Evolutionary conservation across 1,284 basidiomycete genomes (phyloP).

Genomic region (Trametes hirsuta): DNA sequence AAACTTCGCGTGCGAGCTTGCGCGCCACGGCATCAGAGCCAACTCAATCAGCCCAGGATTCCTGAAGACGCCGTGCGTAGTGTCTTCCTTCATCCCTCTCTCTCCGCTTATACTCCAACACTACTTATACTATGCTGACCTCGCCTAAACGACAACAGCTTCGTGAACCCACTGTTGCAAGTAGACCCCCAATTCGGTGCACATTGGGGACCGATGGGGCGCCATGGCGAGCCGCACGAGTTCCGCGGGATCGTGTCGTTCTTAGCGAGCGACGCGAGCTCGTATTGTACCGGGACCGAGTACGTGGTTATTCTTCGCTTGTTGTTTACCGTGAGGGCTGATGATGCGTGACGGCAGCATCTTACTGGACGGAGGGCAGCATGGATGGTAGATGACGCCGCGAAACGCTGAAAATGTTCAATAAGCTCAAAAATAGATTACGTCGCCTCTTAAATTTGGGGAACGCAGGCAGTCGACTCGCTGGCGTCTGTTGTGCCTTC

Average conservation of each 20-base stretch:
- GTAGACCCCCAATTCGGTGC: too few species aligned
- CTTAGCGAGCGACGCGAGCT: conserved; percentile 78
- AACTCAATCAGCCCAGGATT: conserved; percentile 76
- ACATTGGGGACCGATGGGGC: conserved; percentile 53
- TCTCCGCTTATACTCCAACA: background rate
- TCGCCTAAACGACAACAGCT: background rate
- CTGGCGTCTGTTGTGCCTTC: too few species aligned
- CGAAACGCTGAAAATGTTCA: too few species aligned
- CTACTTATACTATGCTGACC: background rate
- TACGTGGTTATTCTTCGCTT: conserved; percentile 40
- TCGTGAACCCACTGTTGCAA: too few species aligned
- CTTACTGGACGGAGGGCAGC: too few species aligned
- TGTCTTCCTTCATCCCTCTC: background rate
- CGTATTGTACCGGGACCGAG: conserved; percentile 79
- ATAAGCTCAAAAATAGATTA: too few species aligned
- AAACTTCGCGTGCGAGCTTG: conserved; percentile 84
- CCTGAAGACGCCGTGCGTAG: conserved; percentile 67
- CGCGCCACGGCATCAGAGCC: conserved; percentile 69
- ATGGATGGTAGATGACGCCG: too few species aligned
- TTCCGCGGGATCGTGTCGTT: conserved; percentile 74
- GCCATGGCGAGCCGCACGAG: conserved; percentile 78
- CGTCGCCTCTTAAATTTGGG: too few species aligned
- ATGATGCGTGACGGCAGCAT: too few species aligned
- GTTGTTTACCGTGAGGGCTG: too few species aligned
- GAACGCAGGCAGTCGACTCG: too few species aligned